Base-by-base conservation (phyloP, 257 asterid species). In the Ophiorrhiza pumila region DNA sequence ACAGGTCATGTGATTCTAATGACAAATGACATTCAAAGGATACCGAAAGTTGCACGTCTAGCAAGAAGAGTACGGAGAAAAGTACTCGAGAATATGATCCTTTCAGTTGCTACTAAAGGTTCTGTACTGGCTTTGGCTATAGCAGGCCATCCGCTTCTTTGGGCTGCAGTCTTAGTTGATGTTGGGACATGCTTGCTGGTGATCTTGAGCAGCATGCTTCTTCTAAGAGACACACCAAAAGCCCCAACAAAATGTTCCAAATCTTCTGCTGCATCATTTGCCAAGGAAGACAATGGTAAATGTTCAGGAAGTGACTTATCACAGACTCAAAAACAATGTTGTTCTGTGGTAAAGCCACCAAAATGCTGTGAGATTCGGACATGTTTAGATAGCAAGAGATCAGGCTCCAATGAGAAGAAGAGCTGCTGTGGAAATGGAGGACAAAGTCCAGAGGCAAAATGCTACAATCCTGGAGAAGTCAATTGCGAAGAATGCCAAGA, bases 141-240 rank as follows among this genome's bases (percentile, higher is more conserved):
- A 42, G 95, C 87, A 11, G 98, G 98, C 9, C 85, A 92, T 81
- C 98, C 98, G 0, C 82, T 90, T 0, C 97, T 92, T 14, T 92
- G 97, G 98, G 98, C 91, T 15, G 98, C 98, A 0, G 93, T 92
- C 29, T 80, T 92, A 1, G 55, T 88, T 0, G 98, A 92, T 68
- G 90, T 83, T 8, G 98, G 97, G 56, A 91, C 97, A 0, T 93
- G 98, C 76, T 80, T 93, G 81, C 49, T 91, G 2, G 98, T 93
- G 53, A 93, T 93, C 23, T 71, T 86, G 3, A 93, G 91, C 83
- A 93, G 98, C 75, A 91, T 91, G 97, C 50, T 89, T 9, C 83
- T 93, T 1, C 83, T 91, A 5, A 68, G 46, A 63, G 89, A 86
- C 69, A 46, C 61, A 3, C 7, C 74, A 7, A 39, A 41, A 64